Evolutionary conservation across 306 rosid species (phyloP), one percentile per base, ranked within the genome.

Genomic region (Inga laurina): DNA sequence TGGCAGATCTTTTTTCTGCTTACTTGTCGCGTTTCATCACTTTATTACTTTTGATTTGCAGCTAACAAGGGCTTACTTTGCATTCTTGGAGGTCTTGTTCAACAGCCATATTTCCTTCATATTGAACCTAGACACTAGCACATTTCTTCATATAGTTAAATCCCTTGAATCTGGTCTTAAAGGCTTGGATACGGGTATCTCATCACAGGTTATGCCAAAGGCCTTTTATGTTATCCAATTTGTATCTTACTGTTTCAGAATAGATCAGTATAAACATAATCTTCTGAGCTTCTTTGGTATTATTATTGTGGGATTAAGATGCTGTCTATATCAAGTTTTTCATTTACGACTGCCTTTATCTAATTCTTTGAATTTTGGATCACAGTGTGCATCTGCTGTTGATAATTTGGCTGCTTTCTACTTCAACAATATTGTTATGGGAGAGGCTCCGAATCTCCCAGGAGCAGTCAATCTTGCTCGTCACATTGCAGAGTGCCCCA

Each of bases 141-240:
- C 99, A 74, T 97, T 97, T 76, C 88, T 88, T 90, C 99, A 94
- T 84, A 79, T 97, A 54, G 97, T 93, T 85, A 92, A 97, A 68
- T 97, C 99, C 84, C 97, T 97, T 81, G 99, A 94, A 90, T 94
- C 99, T 65, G 99, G 99, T 74, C 98, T 97, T 39, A 97, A 97
- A 88, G 99, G 99, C 84, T 87, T 97, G 82, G 99, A 97, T 86
- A 85, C 97, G 14, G 91, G 84, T 84, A 94, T 97, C 84, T 92
- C 98, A 81, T 94, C 99, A 21, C 98, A 97, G 99, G 99, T 97
- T 84, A 86, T 78, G 79, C 64, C 72, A 24, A 22, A 11, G 12
- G 18, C 19, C 61, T 56, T 22, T 66, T 72, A 56, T 76, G 72
- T 84, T 19, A 51, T 61, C 18, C 81, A 41, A 67, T 68, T 64